Evolutionary conservation across 2,329 filamentous ascomycete genomes (phyloP).

Genomic region (Colletotrichum agaves): DNA sequence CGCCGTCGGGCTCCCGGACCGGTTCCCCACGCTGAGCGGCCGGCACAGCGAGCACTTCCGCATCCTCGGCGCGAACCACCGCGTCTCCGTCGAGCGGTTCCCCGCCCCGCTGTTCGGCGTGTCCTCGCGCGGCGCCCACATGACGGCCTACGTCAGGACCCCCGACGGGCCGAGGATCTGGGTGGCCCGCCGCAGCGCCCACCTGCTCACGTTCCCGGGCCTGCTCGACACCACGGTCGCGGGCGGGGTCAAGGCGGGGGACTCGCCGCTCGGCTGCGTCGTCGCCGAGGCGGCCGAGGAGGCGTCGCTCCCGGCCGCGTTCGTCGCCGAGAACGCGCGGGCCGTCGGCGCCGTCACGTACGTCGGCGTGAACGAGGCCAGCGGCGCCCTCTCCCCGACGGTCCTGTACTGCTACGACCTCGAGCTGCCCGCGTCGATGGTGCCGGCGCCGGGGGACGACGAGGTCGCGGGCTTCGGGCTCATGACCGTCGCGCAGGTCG

Average conservation of each 20-base stretch:
- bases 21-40: slow-evolving; percentile 52
- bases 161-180: slow-evolving; percentile 69
- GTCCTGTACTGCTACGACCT: slow-evolving; percentile 79
- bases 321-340: slow-evolving; percentile 43
- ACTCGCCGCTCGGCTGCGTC: slow-evolving; percentile 74
- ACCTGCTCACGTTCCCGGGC: slow-evolving; percentile 77
- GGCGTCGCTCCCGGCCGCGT: slow-evolving; percentile 56
- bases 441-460: slow-evolving; percentile 76
- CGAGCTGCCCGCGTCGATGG: slow-evolving; percentile 66
- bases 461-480: slow-evolving; percentile 83
- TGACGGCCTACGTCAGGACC: slow-evolving; percentile 69
- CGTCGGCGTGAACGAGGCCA: slow-evolving; percentile 27
- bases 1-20: slow-evolving; percentile 45
- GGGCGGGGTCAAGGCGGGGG: slow-evolving; percentile 76
- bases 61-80: slow-evolving; percentile 50
- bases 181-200: slow-evolving; percentile 73
- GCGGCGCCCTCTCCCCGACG: slow-evolving; percentile 42
- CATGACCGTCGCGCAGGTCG: slow-evolving; percentile 69
- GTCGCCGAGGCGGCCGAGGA: slow-evolving; percentile 80
- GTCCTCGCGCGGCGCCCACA: slow-evolving; percentile 72
- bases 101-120: slow-evolving; percentile 74
- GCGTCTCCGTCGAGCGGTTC: slow-evolving; percentile 67
- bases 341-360: slow-evolving; percentile 49
- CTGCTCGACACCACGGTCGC: slow-evolving; percentile 86
- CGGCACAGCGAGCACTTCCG: slow-evolving; percentile 57